A percentile compares a stretch with the other conserved stretches of the same genome.
phyloP scores from a whole-genome alignment of 305 asterid genomes.

The Fraxinus sp. region DNA sequence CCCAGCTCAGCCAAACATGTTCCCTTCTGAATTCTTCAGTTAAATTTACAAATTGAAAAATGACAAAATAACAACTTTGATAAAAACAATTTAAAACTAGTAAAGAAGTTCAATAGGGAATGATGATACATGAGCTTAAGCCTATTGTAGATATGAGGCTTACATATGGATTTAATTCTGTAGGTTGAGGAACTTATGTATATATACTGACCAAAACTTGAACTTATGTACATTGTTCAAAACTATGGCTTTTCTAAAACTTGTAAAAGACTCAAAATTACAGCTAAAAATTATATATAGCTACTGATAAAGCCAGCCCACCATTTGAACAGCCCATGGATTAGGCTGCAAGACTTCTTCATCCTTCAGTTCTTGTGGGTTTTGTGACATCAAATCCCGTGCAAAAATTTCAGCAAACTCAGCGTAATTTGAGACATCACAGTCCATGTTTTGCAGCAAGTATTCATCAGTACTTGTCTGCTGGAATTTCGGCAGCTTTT shows the following conservation, averaged over 20 bases:
- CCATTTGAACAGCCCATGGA: background rate
- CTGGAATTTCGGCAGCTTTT: background rate
- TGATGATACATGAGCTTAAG: background rate
- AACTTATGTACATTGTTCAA: background rate
- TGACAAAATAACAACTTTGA: too few relatives aligned
- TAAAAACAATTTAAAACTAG: background rate
- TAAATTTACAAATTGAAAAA: too few relatives aligned
- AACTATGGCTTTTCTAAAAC: background rate
- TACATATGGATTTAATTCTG: background rate
- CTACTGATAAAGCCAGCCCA: conserved; percentile 26
- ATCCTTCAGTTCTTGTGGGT: background rate
- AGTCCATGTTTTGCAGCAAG: background rate
- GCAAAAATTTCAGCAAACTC: background rate
- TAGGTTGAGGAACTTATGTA: background rate
- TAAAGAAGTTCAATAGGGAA: background rate
- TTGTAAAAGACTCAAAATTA: background rate
- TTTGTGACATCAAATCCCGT: background rate
- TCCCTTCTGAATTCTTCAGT: too few relatives aligned
- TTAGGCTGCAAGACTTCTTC: background rate
- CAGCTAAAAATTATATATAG: background rate
- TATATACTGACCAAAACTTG: background rate
- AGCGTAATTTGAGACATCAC: background rate
- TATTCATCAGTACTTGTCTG: background rate
- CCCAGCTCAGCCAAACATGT: too few relatives aligned
- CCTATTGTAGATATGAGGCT: background rate